Evolutionary conservation across 2,329 filamentous ascomycete species (phyloP).

Genomic region (Paecilomyces niveus): DNA sequence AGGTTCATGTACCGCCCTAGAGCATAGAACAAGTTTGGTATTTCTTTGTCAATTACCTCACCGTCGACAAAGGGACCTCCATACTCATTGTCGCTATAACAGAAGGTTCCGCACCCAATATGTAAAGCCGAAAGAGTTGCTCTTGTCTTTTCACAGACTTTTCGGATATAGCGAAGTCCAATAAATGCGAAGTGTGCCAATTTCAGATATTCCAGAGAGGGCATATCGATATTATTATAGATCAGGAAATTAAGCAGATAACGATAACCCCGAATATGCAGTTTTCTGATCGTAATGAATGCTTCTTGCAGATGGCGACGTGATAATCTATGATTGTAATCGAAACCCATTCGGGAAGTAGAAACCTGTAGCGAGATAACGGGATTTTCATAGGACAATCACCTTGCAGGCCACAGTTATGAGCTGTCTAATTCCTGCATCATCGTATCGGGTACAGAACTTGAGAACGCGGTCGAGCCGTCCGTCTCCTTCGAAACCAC

Average conservation of each 20-base stretch:
- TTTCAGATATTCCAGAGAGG: background rate
- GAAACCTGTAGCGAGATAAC: background rate
- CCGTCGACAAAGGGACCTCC: too few species aligned
- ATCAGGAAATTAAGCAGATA: background rate
- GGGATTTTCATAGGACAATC: too few species aligned
- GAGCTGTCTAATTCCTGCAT: background rate
- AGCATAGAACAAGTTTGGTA: too few species aligned
- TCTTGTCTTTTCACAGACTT: background rate
- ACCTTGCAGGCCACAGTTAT: background rate
- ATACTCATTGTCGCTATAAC: background rate
- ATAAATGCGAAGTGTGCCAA: background rate
- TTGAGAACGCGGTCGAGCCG: too few species aligned
- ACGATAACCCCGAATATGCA: background rate
- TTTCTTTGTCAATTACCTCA: too few species aligned
- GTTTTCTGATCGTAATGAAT: background rate
- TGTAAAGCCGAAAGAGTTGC: background rate
- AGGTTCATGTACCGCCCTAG: too few species aligned
- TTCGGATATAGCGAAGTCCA: too few species aligned
- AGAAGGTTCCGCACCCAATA: background rate
- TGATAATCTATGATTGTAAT: background rate
- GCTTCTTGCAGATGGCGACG: background rate
- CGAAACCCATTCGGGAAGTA: rapidly evolving
- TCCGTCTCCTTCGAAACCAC: too few species aligned
- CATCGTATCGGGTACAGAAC: too few species aligned
- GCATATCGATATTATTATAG: background rate